These are phyloP conservation scores for Phaeotremella fagi DNA, from an alignment of 768 basidiomycete species.

Conservation along the genomic window DNA sequence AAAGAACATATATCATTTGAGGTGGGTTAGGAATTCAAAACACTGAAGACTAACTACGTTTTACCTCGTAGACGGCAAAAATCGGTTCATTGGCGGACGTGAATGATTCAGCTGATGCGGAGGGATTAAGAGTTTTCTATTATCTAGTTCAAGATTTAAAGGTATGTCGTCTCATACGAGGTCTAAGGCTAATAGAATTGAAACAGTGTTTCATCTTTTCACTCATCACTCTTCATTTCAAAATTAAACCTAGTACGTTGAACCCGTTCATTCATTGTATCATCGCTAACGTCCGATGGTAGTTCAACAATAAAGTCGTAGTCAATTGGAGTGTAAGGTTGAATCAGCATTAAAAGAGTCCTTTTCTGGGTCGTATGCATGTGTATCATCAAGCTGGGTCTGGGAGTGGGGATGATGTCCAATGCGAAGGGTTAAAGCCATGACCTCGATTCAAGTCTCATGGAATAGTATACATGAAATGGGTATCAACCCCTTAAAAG, in stretches of 20 bases:
- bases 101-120: slow-evolving; percentile 93
- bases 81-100: slow-evolving; percentile 96
- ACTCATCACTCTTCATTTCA: slow-evolving; percentile 97
- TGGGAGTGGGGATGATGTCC: too few relatives aligned
- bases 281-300: background rate
- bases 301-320: background rate
- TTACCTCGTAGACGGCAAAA: slow-evolving; percentile 74
- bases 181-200: too few relatives aligned
- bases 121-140: slow-evolving; percentile 95
- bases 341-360: too few relatives aligned
- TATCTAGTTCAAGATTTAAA: slow-evolving; percentile 97
- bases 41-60: background rate
- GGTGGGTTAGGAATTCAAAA: slow-evolving; percentile 59
- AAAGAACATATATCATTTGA: slow-evolving; percentile 97
- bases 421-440: too few relatives aligned
- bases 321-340: background rate
- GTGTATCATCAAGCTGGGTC: too few relatives aligned
- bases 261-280: background rate
- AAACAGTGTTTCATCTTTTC: slow-evolving; percentile 99
- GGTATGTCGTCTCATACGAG: slow-evolving; percentile 52
- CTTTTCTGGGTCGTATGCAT: too few relatives aligned
- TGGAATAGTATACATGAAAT: too few relatives aligned
- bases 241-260: slow-evolving; percentile 85
- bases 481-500: too few relatives aligned
- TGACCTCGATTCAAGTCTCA: too few relatives aligned